Base-by-base conservation (phyloP, 129 eudicot genomes). In the Chrysanthemum seticuspe region DNA sequence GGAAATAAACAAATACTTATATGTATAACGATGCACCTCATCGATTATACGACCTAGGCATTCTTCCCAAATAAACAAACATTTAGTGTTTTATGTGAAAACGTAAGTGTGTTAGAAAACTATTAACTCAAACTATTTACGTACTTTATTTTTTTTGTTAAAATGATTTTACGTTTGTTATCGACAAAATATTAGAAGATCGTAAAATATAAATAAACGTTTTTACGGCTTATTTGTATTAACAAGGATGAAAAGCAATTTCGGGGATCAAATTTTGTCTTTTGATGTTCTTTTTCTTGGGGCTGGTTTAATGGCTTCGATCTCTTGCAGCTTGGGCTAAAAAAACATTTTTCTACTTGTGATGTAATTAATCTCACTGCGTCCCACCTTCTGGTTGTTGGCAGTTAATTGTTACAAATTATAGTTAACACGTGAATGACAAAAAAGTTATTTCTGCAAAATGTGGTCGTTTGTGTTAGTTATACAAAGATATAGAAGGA, bases 221-320 rank as follows among this genome's bases (percentile, higher is more conserved):
- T n/a, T n/a, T n/a, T n/a, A n/a, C n/a, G n/a, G n/a, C n/a, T n/a
- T n/a, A n/a, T n/a, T n/a, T n/a, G n/a, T n/a, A n/a, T n/a, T n/a
- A n/a, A n/a, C n/a, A 85, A 83, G 84, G 74, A 91, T 88, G 96
- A 86, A 79, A 73, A 86, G 87, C 87, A 88, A 85, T 64, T 36
- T 77, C 36, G 76, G 85, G 82, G 87, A 86, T 14, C 96, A 88
- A 64, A 81, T 91, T 0, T 82, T 60, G 50, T 84, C 96, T 67
- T 91, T 86, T 72, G 19, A 83, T 49, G 75, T 85, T 49, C 89
- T 89, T 89, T 67, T 89, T 67, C 34, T 92, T 48, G 91, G 94
- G 64, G 97, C 94, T 40, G 86, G 83, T 18, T 49, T 89, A 78
- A 88, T 89, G 97, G 84, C 94, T 67, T 23, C 1, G 25, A 23